phyloP scores from a whole-genome alignment of 1,284 basidiomycete species.

The Spongiforma sp. region DNA sequence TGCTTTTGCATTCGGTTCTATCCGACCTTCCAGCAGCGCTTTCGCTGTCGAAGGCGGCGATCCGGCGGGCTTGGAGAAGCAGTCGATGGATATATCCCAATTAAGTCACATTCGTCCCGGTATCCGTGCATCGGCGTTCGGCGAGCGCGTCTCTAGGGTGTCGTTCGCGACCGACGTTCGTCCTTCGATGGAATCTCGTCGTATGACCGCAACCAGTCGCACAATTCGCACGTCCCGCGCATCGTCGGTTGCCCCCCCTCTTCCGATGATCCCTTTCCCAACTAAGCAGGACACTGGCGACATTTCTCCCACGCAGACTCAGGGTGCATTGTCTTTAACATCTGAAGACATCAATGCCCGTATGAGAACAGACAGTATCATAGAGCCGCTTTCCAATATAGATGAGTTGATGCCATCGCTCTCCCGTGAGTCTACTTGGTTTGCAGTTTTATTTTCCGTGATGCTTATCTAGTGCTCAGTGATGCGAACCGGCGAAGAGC shows the following conservation, averaged over 20 bases:
- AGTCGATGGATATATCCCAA: slow-evolving; percentile 48
- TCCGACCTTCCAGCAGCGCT: slow-evolving; percentile 54
- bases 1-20: slow-evolving; percentile 58
- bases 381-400: slow-evolving; percentile 37
- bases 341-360: slow-evolving; percentile 65
- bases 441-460: not conserved
- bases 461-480: slow-evolving; percentile 44
- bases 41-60: slow-evolving; percentile 52
- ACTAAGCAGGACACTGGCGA: slow-evolving; percentile 43
- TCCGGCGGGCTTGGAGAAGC: slow-evolving; percentile 33
- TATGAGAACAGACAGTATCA: slow-evolving; percentile 33
- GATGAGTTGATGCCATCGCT: slow-evolving; percentile 70
- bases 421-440: slow-evolving; percentile 54
- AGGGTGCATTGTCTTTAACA: slow-evolving; percentile 68
- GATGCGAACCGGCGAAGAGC: slow-evolving; percentile 60
- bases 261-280: slow-evolving; percentile 43
- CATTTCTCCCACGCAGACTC: slow-evolving; percentile 71
- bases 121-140: slow-evolving; percentile 47
- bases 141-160: slow-evolving; percentile 60
- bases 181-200: slow-evolving; percentile 62
- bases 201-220: slow-evolving; percentile 53
- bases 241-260: slow-evolving; percentile 56
- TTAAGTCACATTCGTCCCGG: slow-evolving; percentile 60
- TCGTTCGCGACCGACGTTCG: slow-evolving; percentile 77
- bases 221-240: slow-evolving; percentile 53